A percentile compares a stretch with the other conserved stretches of the same genome.
phyloP scores from a whole-genome alignment of 2,329 filamentous ascomycete genomes.

The Microcyclospora pomicola region DNA sequence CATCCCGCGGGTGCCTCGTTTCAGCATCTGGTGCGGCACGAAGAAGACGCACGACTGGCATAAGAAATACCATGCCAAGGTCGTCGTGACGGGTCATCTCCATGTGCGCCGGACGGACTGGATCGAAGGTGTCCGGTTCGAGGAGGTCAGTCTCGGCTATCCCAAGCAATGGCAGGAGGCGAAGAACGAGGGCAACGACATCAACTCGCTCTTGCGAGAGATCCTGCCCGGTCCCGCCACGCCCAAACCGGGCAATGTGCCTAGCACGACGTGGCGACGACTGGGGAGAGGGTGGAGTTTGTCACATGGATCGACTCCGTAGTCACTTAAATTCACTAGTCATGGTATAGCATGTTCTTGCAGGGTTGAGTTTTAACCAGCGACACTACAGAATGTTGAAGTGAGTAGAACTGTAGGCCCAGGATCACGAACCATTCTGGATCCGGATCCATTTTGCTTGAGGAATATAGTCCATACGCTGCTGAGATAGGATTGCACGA shows the following conservation, averaged over 20 bases:
- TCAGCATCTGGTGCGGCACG: conserved; percentile 35
- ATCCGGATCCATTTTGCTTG: too few species aligned
- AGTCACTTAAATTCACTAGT: too few species aligned
- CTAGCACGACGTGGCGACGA: conserved; percentile 13
- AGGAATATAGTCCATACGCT: too few species aligned
- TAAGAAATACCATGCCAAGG: conserved; percentile 31
- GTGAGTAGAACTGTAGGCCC: too few species aligned
- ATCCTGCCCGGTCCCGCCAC: conserved; percentile 29
- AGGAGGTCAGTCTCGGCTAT: conserved; percentile 35
- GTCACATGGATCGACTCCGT: background rate
- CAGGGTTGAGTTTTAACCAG: too few species aligned
- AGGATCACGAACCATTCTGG: too few species aligned
- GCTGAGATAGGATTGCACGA: too few species aligned
- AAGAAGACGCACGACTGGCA: conserved; percentile 36
- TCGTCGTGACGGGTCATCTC: conserved; percentile 34
- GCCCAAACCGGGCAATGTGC: conserved; percentile 18
- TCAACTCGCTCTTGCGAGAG: conserved; percentile 33
- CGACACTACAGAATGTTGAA: too few species aligned
- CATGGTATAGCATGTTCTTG: too few species aligned
- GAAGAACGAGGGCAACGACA: conserved; percentile 28
- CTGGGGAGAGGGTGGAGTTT: background rate
- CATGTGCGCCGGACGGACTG: conserved; percentile 35
- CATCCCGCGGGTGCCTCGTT: conserved; percentile 29
- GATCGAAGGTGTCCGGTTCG: conserved; percentile 33
- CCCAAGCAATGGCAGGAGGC: conserved; percentile 34